These are phyloP conservation scores for Fusarium odoratissimum DNA, from an alignment of 2,329 filamentous ascomycete species.

Conservation along the genomic window DNA sequence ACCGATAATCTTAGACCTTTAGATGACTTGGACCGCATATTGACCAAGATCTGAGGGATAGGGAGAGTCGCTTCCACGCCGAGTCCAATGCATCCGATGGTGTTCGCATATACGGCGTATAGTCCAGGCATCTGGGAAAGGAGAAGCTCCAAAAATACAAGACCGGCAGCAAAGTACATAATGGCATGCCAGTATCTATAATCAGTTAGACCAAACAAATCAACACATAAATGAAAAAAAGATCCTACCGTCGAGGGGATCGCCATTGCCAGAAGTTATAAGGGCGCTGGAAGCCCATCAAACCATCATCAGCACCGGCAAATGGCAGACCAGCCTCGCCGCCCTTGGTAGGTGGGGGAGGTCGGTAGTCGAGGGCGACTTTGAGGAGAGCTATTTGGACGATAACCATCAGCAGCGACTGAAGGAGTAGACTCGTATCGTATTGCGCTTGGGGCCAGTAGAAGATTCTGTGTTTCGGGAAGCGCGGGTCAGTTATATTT, in stretches of 20 bases:
- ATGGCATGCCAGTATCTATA: conserved; percentile 82
- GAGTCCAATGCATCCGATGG: conserved; percentile 81
- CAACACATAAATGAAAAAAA: neutral
- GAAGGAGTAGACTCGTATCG: conserved; percentile 71
- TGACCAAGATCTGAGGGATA: conserved; percentile 80
- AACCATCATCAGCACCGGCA: conserved; percentile 58
- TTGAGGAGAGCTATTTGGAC: conserved; percentile 74
- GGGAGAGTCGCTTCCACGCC: conserved; percentile 85
- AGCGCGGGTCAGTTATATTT: conserved; percentile 34
- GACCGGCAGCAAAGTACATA: conserved; percentile 70
- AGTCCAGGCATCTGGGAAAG: conserved; percentile 67
- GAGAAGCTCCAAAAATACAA: conserved; percentile 75
- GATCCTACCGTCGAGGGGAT: conserved; percentile 71
- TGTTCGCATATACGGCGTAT: conserved; percentile 73
- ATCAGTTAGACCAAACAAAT: conserved; percentile 9
- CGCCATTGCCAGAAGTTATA: conserved; percentile 89
- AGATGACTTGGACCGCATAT: conserved; percentile 75
- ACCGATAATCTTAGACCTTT: conserved; percentile 83
- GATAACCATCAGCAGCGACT: conserved; percentile 73
- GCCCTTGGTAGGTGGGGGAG: conserved; percentile 67
- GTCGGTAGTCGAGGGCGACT: conserved; percentile 76
- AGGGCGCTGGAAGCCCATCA: conserved; percentile 63
- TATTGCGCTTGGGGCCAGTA: conserved; percentile 76
- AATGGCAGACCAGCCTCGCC: conserved; percentile 73
- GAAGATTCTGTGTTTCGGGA: conserved; percentile 64